Percentiles rank a stretch among this genome's conserved stretches.
Evolutionary conservation across 1,284 basidiomycete genomes (phyloP).

Genomic region (Farysia itapuensis): DNA sequence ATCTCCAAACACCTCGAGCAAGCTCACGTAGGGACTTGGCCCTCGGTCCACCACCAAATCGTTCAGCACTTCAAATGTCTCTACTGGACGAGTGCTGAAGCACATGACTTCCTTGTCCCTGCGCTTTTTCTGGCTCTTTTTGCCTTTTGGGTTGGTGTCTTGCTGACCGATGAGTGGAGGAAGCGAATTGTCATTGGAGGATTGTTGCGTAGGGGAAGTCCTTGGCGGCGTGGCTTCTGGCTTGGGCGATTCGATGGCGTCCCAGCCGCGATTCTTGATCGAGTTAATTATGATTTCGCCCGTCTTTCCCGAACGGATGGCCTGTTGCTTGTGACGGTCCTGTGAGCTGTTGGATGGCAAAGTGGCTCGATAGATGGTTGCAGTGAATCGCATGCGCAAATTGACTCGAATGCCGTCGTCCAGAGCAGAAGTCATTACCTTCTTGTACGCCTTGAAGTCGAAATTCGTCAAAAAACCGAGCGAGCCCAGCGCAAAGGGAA

Average conservation of each 20-base stretch:
- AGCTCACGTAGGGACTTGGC: slow-evolving; percentile 94
- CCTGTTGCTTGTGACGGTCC: slow-evolving; percentile 43
- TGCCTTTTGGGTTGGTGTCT: slow-evolving; percentile 63
- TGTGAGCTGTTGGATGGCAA: slow-evolving; percentile 27
- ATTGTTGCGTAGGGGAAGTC: slow-evolving; percentile 2
- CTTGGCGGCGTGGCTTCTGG: slow-evolving; percentile 1
- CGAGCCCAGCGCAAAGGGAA: slow-evolving; percentile 96
- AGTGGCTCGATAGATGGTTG: slow-evolving; percentile 76
- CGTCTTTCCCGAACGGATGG: slow-evolving; percentile 51
- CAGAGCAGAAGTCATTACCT: slow-evolving; percentile 84
- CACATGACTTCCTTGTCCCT: slow-evolving; percentile 98
- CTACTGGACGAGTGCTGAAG: slow-evolving; percentile 89
- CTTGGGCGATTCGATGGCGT: slow-evolving; percentile 43
- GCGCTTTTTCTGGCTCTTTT: slow-evolving; percentile 37
- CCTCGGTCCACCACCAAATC: slow-evolving; percentile 97
- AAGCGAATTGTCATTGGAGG: neutral
- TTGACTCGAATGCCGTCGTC: slow-evolving; percentile 95
- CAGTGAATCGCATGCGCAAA: slow-evolving; percentile 97
- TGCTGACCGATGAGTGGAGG: neutral
- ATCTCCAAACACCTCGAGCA: slow-evolving; percentile 94
- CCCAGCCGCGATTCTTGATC: slow-evolving; percentile 53
- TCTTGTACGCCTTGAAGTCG: slow-evolving; percentile 83
- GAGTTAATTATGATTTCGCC: slow-evolving; percentile 56
- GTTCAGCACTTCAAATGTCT: slow-evolving; percentile 97
- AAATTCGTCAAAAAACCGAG: slow-evolving; percentile 98